A percentile compares a stretch with the other conserved stretches of the same genome.
Evolutionary conservation across 768 basidiomycete species (phyloP).

Genomic region (Ramaria rubella): DNA sequence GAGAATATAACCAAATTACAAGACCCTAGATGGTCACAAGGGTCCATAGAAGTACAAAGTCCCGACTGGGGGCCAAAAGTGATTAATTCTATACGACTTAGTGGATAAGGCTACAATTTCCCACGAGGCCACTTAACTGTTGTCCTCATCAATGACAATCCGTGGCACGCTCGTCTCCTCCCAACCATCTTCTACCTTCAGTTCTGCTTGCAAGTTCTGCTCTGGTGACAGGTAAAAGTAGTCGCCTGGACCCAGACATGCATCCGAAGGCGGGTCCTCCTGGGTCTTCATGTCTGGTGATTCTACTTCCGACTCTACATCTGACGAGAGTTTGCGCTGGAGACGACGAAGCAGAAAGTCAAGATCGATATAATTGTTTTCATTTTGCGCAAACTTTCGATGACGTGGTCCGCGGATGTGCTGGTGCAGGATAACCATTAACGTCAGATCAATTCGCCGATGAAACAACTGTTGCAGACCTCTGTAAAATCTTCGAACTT

Average conservation of each 20-base stretch:
- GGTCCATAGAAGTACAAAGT: too few relatives aligned
- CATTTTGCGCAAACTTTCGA: conserved; percentile 71
- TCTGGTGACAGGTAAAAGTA: conserved; percentile 7
- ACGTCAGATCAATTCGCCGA: neutral
- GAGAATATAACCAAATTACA: too few relatives aligned
- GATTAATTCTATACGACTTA: neutral
- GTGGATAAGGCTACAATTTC: neutral
- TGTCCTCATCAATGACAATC: conserved; percentile 8
- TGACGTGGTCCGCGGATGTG: conserved; percentile 71
- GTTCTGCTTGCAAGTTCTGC: neutral
- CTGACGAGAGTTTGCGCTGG: conserved; percentile 25
- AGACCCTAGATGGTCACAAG: too few relatives aligned
- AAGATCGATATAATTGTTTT: conserved; percentile 70
- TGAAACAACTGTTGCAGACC: conserved; percentile 39
- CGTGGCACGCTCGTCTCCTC: neutral
- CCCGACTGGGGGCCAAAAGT: neutral
- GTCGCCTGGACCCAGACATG: conserved; percentile 8
- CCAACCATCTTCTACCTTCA: neutral
- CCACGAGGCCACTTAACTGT: neutral
- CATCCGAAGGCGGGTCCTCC: conserved; percentile 4
- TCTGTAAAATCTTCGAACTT: conserved; percentile 84
- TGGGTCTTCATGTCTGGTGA: neutral
- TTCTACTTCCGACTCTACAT: conserved; percentile 19
- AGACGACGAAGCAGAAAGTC: conserved; percentile 70
- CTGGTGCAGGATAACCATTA: conserved; percentile 32